Conservation (phyloP, 148 eudicot species). For the Silene uniflora region DNA sequence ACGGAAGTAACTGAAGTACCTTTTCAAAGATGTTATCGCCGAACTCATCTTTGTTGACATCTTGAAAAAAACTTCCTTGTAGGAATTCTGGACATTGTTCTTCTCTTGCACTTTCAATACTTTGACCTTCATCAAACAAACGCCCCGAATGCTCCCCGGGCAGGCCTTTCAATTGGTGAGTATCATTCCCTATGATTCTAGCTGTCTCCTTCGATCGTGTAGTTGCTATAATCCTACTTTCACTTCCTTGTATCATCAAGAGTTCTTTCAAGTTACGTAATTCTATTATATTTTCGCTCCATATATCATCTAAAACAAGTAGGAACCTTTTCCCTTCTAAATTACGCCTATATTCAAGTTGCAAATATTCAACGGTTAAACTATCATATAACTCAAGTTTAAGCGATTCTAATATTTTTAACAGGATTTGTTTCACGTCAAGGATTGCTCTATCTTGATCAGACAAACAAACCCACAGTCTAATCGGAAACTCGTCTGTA, state of each 20-base stretch:
- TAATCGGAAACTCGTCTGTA: conserved; percentile 17
- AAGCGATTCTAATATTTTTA: conserved; percentile 4
- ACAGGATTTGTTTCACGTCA: conserved; percentile 3
- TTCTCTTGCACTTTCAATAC: too few species aligned
- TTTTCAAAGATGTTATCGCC: too few species aligned
- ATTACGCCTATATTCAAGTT: neutral
- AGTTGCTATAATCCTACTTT: conserved; percentile 30
- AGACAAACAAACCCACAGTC: conserved; percentile 26
- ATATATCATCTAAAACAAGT: conserved; percentile 35
- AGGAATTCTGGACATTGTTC: too few species aligned
- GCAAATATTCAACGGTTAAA: conserved; percentile 16
- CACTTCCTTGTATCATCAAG: conserved; percentile 22
- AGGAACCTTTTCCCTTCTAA: conserved; percentile 23
- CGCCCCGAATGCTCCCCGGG: conserved; percentile 22
- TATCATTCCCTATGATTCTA: conserved; percentile 23
- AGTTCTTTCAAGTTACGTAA: conserved; percentile 24
- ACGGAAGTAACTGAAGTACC: too few species aligned
- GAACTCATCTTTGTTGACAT: too few species aligned
- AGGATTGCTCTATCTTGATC: conserved; percentile 10
- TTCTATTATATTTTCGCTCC: conserved; percentile 19
- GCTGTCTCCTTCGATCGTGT: conserved; percentile 33
- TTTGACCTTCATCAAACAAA: conserved; percentile 24
- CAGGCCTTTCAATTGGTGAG: conserved; percentile 23
- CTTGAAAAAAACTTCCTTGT: too few species aligned
- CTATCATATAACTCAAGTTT: neutral